Base-by-base conservation (phyloP, 2,329 filamentous ascomycete species). In the Cladosporium sp. region DNA sequence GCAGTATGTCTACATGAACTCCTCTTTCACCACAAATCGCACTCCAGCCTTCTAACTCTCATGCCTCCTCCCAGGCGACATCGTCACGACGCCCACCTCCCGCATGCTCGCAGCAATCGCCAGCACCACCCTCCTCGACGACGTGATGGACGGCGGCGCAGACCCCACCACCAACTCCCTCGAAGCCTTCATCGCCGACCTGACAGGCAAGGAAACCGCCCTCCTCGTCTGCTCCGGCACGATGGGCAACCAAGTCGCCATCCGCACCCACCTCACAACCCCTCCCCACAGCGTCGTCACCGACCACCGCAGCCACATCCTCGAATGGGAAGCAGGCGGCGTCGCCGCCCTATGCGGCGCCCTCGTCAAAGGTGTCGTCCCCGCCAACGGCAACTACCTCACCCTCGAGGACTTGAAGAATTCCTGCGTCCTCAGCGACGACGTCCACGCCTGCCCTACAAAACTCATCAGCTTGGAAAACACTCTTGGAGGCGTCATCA, bases 211-310 rank as follows among this genome's bases (percentile, higher is more conserved):
- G 60, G 85, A 90, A 61, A 83, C 82, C 7, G 86, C 81, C 0
- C 75, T 96, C 4, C 84, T 96, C 48, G 88, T 96, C 50, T 77
- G 95, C 53, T 93, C 88, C 0, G 92, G 92, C 3, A 96, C 91
- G 4, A 96, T 96, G 90, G 90, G 89, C 36, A 96, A 96, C 70
- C 90, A 96, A 67, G 75, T 96, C 15, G 85, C 86, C 0, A 77
- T 96, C 37, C 83, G 91, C 34, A 79, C 87, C 1, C 86, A 93
- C 53, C 77, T 96, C 12, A 79, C 76, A 1, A 85, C 88, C 54
- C 90, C 91, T 12, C 92, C 92, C 0, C 83, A 95, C 66, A 80
- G 80, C 7, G 80, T 96, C 4, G 73, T 96, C 7, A 89, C 86
- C 59, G 91, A 96, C 65, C 75, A 84, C 56, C 80, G 89, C 29